A percentile compares a stretch with the other conserved stretches of the same genome.
Conservation (phyloP, 2,329 filamentous ascomycete species). For the Cladosporium sp. region DNA sequence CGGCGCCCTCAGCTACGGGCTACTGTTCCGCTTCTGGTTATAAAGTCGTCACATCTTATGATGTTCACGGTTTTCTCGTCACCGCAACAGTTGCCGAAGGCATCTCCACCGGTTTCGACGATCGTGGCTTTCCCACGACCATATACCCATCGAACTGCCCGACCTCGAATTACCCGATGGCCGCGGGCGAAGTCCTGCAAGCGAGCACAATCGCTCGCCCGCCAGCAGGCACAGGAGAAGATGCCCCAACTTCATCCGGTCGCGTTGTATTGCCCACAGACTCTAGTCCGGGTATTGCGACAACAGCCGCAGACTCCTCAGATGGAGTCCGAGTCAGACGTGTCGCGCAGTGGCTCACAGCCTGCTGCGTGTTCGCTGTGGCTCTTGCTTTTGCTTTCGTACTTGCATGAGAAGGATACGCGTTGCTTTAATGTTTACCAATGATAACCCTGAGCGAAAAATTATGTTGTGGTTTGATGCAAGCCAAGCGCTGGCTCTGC, state of each 20-base stretch:
- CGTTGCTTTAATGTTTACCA: background rate
- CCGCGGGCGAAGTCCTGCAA: constrained; percentile 10
- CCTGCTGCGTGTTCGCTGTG: background rate
- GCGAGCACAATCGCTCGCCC: background rate
- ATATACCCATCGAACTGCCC: constrained; percentile 19
- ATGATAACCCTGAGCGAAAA: background rate
- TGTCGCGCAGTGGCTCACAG: background rate
- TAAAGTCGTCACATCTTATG: constrained; percentile 46
- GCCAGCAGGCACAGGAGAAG: background rate
- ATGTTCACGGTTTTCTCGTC: constrained; percentile 49
- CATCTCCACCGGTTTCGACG: constrained; percentile 41
- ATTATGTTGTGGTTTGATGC: background rate
- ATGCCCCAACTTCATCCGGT: background rate
- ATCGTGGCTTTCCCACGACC: constrained; percentile 44
- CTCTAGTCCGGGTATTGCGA: background rate
- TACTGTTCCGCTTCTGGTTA: constrained; percentile 38
- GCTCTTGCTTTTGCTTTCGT: background rate
- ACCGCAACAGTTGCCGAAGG: constrained; percentile 38
- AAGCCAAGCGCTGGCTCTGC: constrained; percentile 15
- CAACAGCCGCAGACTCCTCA: background rate
- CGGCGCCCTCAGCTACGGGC: constrained; percentile 42
- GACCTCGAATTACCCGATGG: constrained; percentile 11
- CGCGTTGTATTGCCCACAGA: background rate
- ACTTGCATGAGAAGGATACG: constrained; percentile 7
- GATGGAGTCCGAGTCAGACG: background rate